Conservation (phyloP, 345 rosid genomes). For the Citrus sinensis region DNA sequence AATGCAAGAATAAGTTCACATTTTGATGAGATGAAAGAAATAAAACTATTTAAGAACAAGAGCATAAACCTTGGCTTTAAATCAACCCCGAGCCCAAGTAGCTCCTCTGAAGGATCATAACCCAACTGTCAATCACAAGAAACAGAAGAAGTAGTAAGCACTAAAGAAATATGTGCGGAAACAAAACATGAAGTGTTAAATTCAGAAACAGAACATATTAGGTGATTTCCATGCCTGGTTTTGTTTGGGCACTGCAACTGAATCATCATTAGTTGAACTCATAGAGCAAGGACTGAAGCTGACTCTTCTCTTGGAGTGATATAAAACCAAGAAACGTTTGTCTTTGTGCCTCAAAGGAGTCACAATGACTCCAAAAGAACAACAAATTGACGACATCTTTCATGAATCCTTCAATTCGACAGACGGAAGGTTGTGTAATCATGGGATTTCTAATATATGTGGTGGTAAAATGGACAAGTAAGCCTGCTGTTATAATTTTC, state of each 20-base stretch:
- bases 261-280: conserved; percentile 36
- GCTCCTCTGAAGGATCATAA: conserved; percentile 80
- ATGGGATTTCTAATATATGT: neutral
- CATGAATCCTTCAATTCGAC: neutral
- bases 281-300: conserved; percentile 32
- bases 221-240: conserved; percentile 30
- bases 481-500: neutral
- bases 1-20: neutral
- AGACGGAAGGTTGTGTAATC: neutral
- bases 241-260: conserved; percentile 37
- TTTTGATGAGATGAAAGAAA: neutral
- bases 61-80: conserved; percentile 48
- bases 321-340: conserved; percentile 2
- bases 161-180: neutral
- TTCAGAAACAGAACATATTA: neutral
- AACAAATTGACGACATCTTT: conserved; percentile 13
- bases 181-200: neutral
- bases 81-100: conserved; percentile 62
- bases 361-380: conserved; percentile 24
- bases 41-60: neutral
- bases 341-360: conserved; percentile 38
- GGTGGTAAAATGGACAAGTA: neutral
- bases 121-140: conserved; percentile 43
- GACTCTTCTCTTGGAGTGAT: conserved; percentile 24
- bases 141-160: neutral